A percentile compares a stretch with the other conserved stretches of the same genome.
phyloP scores from a whole-genome alignment of 164 flowering plant genomes.

The Taxillus chinensis region DNA sequence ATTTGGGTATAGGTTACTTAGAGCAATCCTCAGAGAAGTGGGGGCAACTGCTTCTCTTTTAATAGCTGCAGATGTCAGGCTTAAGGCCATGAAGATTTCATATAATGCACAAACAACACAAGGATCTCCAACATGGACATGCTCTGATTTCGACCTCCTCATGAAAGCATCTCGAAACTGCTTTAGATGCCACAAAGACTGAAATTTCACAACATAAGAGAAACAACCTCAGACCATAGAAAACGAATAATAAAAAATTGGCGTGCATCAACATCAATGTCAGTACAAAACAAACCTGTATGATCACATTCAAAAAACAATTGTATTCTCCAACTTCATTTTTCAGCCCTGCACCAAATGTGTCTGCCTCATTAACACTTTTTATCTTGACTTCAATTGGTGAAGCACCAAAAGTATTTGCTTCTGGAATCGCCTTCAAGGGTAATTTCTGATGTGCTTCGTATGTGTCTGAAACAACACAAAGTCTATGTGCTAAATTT shows the following conservation, averaged over 20 bases:
- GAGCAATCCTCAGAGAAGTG: conserved; percentile 72
- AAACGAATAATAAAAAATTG: background rate
- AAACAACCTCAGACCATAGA: conserved; percentile 8
- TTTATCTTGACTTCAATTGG: conserved; percentile 17
- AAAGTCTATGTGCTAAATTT: background rate
- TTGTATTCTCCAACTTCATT: conserved; percentile 98
- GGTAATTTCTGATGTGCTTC: conserved; percentile 41
- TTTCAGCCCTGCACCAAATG: conserved; percentile 65
- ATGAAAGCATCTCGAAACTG: conserved; percentile 78
- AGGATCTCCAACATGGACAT: conserved; percentile 89
- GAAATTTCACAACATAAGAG: conserved; percentile 13
- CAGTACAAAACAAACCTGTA: conserved; percentile 51
- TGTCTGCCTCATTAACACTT: conserved; percentile 20
- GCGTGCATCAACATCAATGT: no score
- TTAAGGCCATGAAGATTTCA: conserved; percentile 71
- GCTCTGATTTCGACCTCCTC: conserved; percentile 48
- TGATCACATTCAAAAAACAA: conserved; percentile 95
- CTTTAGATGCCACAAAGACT: conserved; percentile 91
- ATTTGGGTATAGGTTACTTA: conserved; percentile 88
- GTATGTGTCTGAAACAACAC: conserved; percentile 34
- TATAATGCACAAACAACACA: conserved; percentile 88
- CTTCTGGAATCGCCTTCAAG: conserved; percentile 11
- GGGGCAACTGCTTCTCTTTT: conserved; percentile 77
- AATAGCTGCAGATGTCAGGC: conserved; percentile 42
- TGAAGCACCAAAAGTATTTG: conserved; percentile 15